Percentiles rank a stretch among this genome's conserved stretches.
Evolutionary conservation across 352 stramenopile species (phyloP).

Genomic region (Globisporangium spinosum): DNA sequence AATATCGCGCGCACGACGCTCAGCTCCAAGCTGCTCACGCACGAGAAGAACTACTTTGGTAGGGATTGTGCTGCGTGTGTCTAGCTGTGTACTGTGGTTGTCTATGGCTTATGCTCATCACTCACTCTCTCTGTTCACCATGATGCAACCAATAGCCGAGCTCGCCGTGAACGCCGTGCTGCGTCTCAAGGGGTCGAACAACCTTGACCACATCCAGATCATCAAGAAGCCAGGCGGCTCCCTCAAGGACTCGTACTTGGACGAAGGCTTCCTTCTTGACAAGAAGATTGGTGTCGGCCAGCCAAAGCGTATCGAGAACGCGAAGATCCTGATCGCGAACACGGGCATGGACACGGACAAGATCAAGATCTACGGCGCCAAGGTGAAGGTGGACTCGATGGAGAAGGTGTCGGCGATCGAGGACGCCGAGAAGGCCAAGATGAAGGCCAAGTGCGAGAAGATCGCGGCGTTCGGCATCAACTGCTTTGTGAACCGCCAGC

Average conservation of each 20-base stretch:
- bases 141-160: slow-evolving; percentile 33
- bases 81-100: too few species aligned
- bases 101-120: too few species aligned
- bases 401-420: slow-evolving; percentile 99
- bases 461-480: slow-evolving; percentile 98
- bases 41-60: slow-evolving; percentile 98
- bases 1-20: slow-evolving; percentile 98
- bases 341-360: slow-evolving; percentile 99
- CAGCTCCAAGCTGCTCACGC: slow-evolving; percentile 96
- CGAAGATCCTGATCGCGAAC: slow-evolving; percentile 98
- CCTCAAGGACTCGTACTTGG: slow-evolving; percentile 97
- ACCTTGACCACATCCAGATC: slow-evolving; percentile 99
- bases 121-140: too few species aligned
- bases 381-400: slow-evolving; percentile 97
- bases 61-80: slow-evolving; percentile 5
- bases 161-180: slow-evolving; percentile 97
- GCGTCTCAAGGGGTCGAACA: slow-evolving; percentile 91
- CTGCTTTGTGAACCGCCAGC: slow-evolving; percentile 99
- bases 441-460: slow-evolving; percentile 98
- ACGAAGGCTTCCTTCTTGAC: slow-evolving; percentile 98
- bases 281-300: slow-evolving; percentile 96
- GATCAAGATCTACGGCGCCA: slow-evolving; percentile 99
- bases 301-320: slow-evolving; percentile 96
- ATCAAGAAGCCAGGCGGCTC: slow-evolving; percentile 97
- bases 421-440: slow-evolving; percentile 98